Base-by-base conservation (phyloP, 1,139 yeast genomes). In the Suhomyces ambrosiae region DNA sequence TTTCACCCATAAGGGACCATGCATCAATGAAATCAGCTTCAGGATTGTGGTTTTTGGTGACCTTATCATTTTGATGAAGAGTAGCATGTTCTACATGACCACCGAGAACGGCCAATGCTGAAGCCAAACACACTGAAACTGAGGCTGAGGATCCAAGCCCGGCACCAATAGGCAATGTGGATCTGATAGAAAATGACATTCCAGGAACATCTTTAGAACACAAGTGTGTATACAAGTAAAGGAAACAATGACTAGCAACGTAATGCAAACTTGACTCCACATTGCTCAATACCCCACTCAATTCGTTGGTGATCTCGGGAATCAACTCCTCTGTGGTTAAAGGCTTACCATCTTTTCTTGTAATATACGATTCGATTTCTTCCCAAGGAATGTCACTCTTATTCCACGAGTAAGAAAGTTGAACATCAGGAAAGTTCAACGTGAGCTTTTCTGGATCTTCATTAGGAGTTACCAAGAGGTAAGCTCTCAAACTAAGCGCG, bases 101-200 rank as follows among this genome's bases (percentile, higher is more conserved):
- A 1, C 88, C 84, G 19, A 86, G 61, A 21, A 73, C 59, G 5
- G 87, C 71, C 57, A 92, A 66, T 0, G 95, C 92, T 8, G 94
- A 70, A 0, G 96, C 79, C 28, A 92, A 60, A 56, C 95, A 84
- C 9, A 92, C 98, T 0, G 95, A 79, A 13, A 87, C 79, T 2
- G 96, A 82, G 1, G 97, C 98, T 34, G 96, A 86, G 1, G 96
- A 87, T 0, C 99, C 99, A 35, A 92, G 71, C 0, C 99, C 99
- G 1, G 98, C 97, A 19, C 99, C 97, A 37, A 92, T 86, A 0
- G 99, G 98, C 37, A 90, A 68, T 0, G 95, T 82, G 0, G 96
- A 86, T 40, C 92, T 75, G 17, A 88, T 80, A 5, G 80, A 71
- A 58, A 83, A 88, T 18, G 71, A 71, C 47, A 71, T 57, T 2